Base-by-base conservation (phyloP, 2,329 filamentous ascomycete species). In the Alternaria longipes region DNA sequence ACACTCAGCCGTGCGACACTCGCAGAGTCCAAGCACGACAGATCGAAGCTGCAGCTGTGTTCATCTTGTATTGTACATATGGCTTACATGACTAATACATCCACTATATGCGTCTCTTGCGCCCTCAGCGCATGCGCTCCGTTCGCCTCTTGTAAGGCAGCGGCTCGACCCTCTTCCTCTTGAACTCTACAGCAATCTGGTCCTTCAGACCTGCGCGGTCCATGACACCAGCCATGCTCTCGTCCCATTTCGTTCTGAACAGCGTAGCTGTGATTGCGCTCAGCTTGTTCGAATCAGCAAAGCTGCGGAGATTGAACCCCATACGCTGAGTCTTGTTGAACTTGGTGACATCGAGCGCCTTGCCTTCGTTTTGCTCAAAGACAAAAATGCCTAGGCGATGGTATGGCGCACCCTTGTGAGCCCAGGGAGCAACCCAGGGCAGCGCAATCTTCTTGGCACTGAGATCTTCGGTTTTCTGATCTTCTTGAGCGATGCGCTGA, bases 171-270 rank as follows among this genome's bases (percentile, higher is more conserved):
- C 89, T 91, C 82, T 90, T 90, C 75, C 89, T 88, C 83, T 91
- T 92, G 80, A 97, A 92, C 82, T 97, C 92, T 65, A 97, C 78
- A 73, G 96, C 90, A 60, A 89, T 89, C 61, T 76, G 67, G 49
- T 93, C 93, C 28, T 88, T 85, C 64, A 96, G 84, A 62, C 87
- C 88, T 69, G 91, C 87, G 71, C 91, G 87, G 75, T 88, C 84
- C 94, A 99, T 97, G 65, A 99, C 92, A 52, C 84, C 89, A n/a
- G 87, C 89, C 54, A 92, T 99, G 71, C 87, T 88, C 61, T 95
- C 91, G 79, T 99, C 95, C 92, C 94, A 98, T 67, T 91, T 83
- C 62, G 89, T 90, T 68, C 95, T 89, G 89, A 98, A 99, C 71
- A 99, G 82, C 76, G 89, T 92, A 71, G 93, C 91, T 44, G 94